A percentile compares a stretch with the other conserved stretches of the same genome.
Evolutionary conservation across 768 basidiomycete species (phyloP).

Genomic region (Serendipita sp.): DNA sequence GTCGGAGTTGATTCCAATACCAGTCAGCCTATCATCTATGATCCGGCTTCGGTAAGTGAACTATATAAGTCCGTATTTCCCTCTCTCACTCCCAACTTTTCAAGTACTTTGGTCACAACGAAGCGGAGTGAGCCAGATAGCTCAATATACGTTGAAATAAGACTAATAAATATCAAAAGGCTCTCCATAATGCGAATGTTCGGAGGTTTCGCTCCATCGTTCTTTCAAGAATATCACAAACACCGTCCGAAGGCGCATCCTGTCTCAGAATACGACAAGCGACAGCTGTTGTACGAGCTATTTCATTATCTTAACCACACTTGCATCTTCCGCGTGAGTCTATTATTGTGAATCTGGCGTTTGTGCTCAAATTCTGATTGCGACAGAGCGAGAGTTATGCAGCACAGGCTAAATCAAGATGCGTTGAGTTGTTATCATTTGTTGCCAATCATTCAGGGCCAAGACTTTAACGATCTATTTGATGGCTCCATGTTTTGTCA

Average conservation of each 20-base stretch:
- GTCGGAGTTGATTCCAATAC: conserved; percentile 39
- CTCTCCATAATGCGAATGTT: conserved; percentile 68
- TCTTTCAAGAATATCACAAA: conserved; percentile 50
- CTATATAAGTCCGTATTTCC: neutral
- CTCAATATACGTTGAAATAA: neutral
- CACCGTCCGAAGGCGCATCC: conserved; percentile 49
- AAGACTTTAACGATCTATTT: neutral
- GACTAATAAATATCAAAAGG: conserved; percentile 20
- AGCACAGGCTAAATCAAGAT: neutral
- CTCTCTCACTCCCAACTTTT: neutral
- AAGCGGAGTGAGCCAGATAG: conserved; percentile 47
- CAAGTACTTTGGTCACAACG: conserved; percentile 56
- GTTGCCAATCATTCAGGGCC: neutral
- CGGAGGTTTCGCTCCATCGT: conserved; percentile 49
- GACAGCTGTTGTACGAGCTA: conserved; percentile 55
- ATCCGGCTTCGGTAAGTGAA: conserved; percentile 41
- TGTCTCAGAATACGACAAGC: conserved; percentile 42
- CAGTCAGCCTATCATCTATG: conserved; percentile 52
- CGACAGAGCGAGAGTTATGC: neutral
- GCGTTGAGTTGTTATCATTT: neutral
- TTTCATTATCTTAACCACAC: conserved; percentile 78
- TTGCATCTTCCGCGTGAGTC: conserved; percentile 55
- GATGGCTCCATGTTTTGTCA: neutral
- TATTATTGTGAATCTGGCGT: neutral
- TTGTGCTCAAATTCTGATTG: neutral